Conservation (phyloP, 75 land plant genomes). For the Ceratopteris richardii region DNA sequence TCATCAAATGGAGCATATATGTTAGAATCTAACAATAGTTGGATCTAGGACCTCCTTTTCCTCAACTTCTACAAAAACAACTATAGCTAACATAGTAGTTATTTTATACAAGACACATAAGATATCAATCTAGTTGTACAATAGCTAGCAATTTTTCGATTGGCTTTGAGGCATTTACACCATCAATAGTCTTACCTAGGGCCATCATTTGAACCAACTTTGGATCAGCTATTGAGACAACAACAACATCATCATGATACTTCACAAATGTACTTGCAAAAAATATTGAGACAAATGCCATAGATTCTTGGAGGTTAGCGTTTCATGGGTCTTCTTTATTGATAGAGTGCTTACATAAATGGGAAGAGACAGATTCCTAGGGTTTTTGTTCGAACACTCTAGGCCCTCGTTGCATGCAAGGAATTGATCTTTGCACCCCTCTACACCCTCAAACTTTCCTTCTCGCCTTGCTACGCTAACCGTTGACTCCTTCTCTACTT, state of each 20-base stretch:
- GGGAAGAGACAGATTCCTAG: conserved; percentile 23
- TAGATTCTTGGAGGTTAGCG: conserved; percentile 28
- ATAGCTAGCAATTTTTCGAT: conserved; percentile 9
- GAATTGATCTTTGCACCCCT: too few species aligned
- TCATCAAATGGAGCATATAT: conserved; percentile 16
- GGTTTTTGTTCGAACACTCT: too few species aligned
- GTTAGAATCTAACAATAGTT: conserved; percentile 29
- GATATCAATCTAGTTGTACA: neutral
- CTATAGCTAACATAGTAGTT: conserved; percentile 8
- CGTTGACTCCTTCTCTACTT: too few species aligned
- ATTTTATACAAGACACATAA: conserved; percentile 18
- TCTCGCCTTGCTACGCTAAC: too few species aligned
- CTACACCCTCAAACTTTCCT: too few species aligned
- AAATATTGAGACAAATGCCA: conserved; percentile 25
- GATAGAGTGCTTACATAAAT: conserved; percentile 21
- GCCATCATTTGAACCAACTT: conserved; percentile 23
- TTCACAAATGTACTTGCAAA: conserved; percentile 23
- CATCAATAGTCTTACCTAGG: conserved; percentile 19
- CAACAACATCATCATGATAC: conserved; percentile 18
- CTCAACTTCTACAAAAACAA: conserved; percentile 27
- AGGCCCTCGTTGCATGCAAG: too few species aligned
- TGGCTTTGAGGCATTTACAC: neutral
- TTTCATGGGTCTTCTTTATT: conserved; percentile 31
- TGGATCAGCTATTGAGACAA: conserved; percentile 51
- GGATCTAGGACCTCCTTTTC: conserved; percentile 11